Evolutionary conservation across 176 grass and related monocot genomes (phyloP).

Genomic region (Carex myosuroides): DNA sequence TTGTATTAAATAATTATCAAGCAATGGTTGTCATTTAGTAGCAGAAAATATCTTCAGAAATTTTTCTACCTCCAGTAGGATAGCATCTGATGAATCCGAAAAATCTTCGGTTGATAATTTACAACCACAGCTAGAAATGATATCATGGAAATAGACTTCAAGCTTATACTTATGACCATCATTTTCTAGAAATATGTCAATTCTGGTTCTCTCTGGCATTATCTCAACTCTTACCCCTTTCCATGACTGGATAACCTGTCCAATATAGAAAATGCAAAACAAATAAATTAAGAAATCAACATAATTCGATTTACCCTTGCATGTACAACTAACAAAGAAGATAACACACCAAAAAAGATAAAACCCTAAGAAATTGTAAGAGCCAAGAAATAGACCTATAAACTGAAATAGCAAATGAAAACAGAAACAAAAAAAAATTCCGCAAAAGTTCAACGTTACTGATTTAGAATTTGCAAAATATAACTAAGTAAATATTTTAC

Average conservation of each 20-base stretch:
- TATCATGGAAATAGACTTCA: conserved; percentile 65
- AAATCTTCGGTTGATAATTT: conserved; percentile 23
- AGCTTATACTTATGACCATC: conserved; percentile 51
- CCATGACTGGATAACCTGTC: conserved; percentile 46
- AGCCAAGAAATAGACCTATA: not conserved
- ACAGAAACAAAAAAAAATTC: no score
- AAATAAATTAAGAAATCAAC: conserved; percentile 15
- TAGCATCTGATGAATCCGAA: conserved; percentile 26
- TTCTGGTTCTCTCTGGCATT: conserved; percentile 49
- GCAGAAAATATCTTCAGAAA: not conserved
- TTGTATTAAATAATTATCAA: conserved; percentile 1
- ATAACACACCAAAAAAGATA: not conserved
- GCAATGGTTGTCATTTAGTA: not conserved
- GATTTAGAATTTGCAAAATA: no score
- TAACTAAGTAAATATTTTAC: no score
- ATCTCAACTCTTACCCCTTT: conserved; percentile 66
- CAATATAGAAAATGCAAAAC: conserved; percentile 23
- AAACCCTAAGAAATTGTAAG: not conserved
- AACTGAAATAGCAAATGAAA: not conserved
- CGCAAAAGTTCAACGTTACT: no score
- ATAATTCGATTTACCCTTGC: not conserved
- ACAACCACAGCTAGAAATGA: conserved; percentile 49
- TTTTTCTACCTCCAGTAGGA: conserved; percentile 57
- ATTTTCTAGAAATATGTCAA: conserved; percentile 63
- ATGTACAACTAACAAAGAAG: not conserved